Conservation (phyloP, 148 eudicot species). For the Agrostemma githago region DNA sequence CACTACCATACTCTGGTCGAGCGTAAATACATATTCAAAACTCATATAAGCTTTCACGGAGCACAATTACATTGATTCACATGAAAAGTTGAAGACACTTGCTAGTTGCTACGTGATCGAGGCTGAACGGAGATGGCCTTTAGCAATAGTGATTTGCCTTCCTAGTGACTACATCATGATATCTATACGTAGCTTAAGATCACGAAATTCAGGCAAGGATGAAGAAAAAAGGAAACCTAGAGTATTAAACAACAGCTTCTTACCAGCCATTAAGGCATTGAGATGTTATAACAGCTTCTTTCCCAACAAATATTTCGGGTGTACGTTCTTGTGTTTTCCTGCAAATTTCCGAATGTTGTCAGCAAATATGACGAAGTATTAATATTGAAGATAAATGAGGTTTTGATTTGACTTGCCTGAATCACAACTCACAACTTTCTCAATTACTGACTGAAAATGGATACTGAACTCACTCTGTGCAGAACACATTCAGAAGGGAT, state of each 20-base stretch:
- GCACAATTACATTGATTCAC: neutral
- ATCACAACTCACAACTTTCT: slow-evolving; percentile 78
- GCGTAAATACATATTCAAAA: neutral
- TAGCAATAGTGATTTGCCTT: neutral
- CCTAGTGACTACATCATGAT: slow-evolving; percentile 3
- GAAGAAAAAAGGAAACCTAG: neutral
- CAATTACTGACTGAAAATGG: slow-evolving; percentile 63
- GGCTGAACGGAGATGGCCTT: neutral
- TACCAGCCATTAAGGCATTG: slow-evolving; percentile 95
- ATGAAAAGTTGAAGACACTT: neutral
- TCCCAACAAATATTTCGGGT: slow-evolving; percentile 86
- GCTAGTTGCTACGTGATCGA: neutral
- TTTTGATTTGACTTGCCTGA: slow-evolving; percentile 41
- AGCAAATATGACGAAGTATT: neutral
- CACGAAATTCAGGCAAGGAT: neutral
- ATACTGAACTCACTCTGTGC: slow-evolving; percentile 60
- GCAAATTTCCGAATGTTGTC: slow-evolving; percentile 24
- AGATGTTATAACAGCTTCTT: slow-evolving; percentile 85
- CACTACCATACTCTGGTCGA: neutral
- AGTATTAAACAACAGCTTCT: neutral
- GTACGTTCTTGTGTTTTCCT: slow-evolving; percentile 95
- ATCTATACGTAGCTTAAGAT: slow-evolving; percentile 11
- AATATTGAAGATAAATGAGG: neutral
- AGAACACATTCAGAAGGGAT: slow-evolving; percentile 39
- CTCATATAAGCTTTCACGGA: neutral